Base-by-base conservation (phyloP, 129 eudicot genomes). In the Ambrosia artemisiifolia region DNA sequence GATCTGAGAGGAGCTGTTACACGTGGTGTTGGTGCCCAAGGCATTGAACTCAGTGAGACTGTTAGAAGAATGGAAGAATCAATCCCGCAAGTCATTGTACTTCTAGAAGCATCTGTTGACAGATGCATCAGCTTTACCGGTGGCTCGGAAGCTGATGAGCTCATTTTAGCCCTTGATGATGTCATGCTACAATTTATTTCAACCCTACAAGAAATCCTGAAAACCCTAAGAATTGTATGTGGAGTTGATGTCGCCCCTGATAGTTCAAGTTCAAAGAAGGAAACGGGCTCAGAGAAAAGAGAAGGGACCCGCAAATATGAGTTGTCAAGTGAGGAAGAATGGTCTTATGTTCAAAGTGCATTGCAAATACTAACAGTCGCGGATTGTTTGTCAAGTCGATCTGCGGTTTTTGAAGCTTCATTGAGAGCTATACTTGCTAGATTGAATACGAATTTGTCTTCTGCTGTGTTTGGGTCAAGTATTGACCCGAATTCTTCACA, bases 51-150 rank as follows among this genome's bases (percentile, higher is more conserved):
- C 44, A 94, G 99, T 83, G 98, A 94, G 80, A 94, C 98, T 11
- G 98, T 94, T 60, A 79, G 98, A 81, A 90, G 98, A 80, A 94
- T 94, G 98, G 98, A 94, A 75, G 98, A 94, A 75, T 90, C 98
- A n/a, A 85, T 94, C 64, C 97, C 98, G n/a, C 97, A 90, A 72
- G 91, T 94, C 66, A 94, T 94, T 72, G 71, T 94, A 64, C 93
- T 90, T 69, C 97, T 94, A 75, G 98, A 94, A 84, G 95, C 95
- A 60, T 88, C 98, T 75, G 95, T 86, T 17, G 99, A 94, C 73
- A 88, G 99, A 80, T 94, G 99, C 86, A 76, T 90, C 78, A 94
- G 84, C 74, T 88, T 94, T 67, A 94, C 99, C 70, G 99, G 99
- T 33, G 99, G 99, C 28, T 90, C 97, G 36, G 99, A 90, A 82